Evolutionary conservation across 2,329 filamentous ascomycete species (phyloP), one percentile per base, ranked within the genome.

Genomic region (Sporothrix inflata): DNA sequence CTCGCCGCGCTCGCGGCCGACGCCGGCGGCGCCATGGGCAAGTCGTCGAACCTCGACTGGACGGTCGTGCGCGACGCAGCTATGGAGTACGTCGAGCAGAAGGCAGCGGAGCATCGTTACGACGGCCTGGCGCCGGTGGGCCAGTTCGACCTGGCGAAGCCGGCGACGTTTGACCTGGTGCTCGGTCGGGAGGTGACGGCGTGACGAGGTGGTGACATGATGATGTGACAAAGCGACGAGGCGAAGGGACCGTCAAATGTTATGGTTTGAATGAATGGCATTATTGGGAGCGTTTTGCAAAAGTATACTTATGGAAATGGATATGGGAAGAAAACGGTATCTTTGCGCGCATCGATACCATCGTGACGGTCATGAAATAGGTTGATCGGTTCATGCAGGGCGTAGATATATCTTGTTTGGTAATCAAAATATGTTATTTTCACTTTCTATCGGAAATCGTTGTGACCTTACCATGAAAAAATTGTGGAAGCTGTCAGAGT

Each of bases 21-120:
- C 40, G 40, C 45, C 3, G 30, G 47, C 49, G n/a, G 38, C 4
- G 38, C 70, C 24, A 66, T 71, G 63, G 63, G 61, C n/a, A 68
- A 65, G 49, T 40, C 70, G 5, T 55, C 61, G 7, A 69, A 69
- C 27, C 21, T 53, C n/a, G 63, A 57, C 40, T 71, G 70, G 70
- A 2, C 21, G 49, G 38, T 63, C 4, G 51, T 68, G 34, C 49
- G 70, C 24, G 16, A 60, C 27, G 30, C 70, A 12, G 63, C 63
- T 42, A 61, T 61, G 49, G 30, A 34, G 21, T 71, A 67, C 49
- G 60, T 61, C n/a, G 21, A 60, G 47, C 34, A 61, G 16, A 71
- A 71, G 63, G 38, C n/a, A 27, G 14, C 38, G 3, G 70, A 55
- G n/a, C 70, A 71, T 21, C 70, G 70, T 4, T 71, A 68, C 24